Conservation (phyloP, 2,329 filamentous ascomycete genomes). For the Fusarium anguioides region DNA sequence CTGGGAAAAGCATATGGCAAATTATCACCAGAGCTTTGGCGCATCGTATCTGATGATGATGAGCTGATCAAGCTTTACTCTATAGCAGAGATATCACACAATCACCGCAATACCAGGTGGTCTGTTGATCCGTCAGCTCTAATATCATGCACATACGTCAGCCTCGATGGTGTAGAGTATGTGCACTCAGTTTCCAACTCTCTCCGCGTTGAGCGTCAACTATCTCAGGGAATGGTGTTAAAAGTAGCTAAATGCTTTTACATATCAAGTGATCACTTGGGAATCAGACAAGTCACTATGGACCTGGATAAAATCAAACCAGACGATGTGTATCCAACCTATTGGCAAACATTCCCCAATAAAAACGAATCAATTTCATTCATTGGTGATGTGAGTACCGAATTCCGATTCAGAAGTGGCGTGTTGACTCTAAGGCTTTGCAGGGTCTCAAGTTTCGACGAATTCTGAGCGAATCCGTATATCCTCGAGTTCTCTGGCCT, state of each 20-base stretch:
- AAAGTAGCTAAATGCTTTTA: neutral
- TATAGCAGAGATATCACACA: neutral
- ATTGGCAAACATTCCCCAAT: conserved; percentile 13
- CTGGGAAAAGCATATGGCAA: neutral
- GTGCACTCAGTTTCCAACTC: neutral
- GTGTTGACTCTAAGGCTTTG: neutral
- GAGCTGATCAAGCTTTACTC: conserved; percentile 1
- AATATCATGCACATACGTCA: neutral
- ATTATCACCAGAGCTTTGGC: conserved; percentile 18
- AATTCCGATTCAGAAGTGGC: rapidly evolving
- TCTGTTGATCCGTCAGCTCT: neutral
- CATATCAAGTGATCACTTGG: conserved; percentile 16
- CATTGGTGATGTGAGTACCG: conserved; percentile 7
- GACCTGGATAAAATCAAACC: rapidly evolving
- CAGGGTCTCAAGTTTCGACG: conserved; percentile 17
- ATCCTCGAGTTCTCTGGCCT: neutral
- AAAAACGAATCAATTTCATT: neutral
- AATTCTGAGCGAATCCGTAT: neutral
- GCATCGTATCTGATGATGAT: neutral
- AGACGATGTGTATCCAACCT: neutral
- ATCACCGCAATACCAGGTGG: neutral
- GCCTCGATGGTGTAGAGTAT: conserved; percentile 19
- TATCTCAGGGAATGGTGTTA: rapidly evolving
- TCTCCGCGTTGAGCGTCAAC: rapidly evolving
- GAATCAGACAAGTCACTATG: conserved; percentile 5